phyloP scores from a whole-genome alignment of 768 basidiomycete species.

The Kwoniella sp. region DNA sequence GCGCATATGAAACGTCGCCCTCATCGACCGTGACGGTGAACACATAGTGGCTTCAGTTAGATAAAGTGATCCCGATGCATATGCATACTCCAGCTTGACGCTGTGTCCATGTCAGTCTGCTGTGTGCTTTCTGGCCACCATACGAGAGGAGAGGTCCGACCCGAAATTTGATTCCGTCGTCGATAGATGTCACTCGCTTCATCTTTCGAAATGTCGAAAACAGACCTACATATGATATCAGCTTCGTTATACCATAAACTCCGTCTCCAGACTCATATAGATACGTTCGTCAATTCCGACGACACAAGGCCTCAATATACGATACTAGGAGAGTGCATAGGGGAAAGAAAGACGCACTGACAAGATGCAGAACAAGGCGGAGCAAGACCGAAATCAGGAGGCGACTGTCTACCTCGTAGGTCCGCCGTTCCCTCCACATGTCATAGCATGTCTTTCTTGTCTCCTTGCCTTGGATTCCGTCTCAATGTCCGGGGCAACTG shows the following conservation, averaged over 20 bases:
- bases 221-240: neutral
- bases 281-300: too few species aligned
- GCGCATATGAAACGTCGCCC: neutral
- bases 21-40: too few species aligned
- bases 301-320: too few species aligned
- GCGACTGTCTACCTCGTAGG: slow-evolving; percentile 82
- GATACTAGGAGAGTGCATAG: too few species aligned
- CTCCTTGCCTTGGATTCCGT: too few species aligned
- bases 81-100: too few species aligned
- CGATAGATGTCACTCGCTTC: neutral
- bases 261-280: too few species aligned
- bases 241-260: too few species aligned
- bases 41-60: too few species aligned
- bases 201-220: neutral
- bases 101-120: too few species aligned
- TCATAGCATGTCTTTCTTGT: neutral
- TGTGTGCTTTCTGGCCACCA: too few species aligned
- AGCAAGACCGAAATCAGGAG: slow-evolving; percentile 82
- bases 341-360: neutral
- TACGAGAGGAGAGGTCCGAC: neutral
- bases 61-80: too few species aligned
- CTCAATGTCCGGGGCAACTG: neutral
- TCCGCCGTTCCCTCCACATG: neutral
- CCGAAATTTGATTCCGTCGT: slow-evolving; percentile 7
- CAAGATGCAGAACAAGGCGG: slow-evolving; percentile 55